phyloP scores from a whole-genome alignment of 352 stramenopile genomes.

The Globisporangium cylindrosporum region DNA sequence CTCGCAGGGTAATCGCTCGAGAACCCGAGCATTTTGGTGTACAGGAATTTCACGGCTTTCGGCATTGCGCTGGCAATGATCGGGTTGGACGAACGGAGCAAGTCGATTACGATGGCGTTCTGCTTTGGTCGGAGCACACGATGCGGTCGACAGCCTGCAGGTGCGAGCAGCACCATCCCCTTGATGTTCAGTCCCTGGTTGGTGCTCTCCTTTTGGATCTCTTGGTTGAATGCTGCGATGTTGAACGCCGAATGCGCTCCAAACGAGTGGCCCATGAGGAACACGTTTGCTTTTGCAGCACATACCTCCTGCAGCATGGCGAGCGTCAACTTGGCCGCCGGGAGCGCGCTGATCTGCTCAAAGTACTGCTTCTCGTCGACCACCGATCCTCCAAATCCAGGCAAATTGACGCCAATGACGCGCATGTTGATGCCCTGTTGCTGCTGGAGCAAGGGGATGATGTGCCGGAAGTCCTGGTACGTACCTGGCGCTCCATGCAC shows the following conservation, averaged over 20 bases:
- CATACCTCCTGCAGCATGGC: constrained; percentile 32
- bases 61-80: constrained; percentile 18
- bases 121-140: constrained; percentile 32
- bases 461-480: constrained; percentile 38
- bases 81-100: constrained; percentile 23
- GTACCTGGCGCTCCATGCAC: constrained; percentile 43
- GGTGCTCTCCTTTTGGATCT: not conserved
- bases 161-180: constrained; percentile 39
- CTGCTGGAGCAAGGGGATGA: constrained; percentile 27
- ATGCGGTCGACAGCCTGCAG: constrained; percentile 42
- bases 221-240: constrained; percentile 35
- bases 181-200: constrained; percentile 17
- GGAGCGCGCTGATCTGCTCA: constrained; percentile 29
- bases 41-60: constrained; percentile 31
- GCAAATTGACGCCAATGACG: constrained; percentile 38
- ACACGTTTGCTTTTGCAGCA: constrained; percentile 23
- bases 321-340: constrained; percentile 28
- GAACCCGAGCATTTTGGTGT: constrained; percentile 38
- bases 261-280: constrained; percentile 54
- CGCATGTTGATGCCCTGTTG: constrained; percentile 8
- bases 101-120: constrained; percentile 29
- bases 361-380: constrained; percentile 28
- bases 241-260: constrained; percentile 49
- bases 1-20: constrained; percentile 20
- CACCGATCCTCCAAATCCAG: constrained; percentile 32